Percentiles rank a stretch among this genome's conserved stretches.
Evolutionary conservation across 495 filamentous ascomycete genomes (phyloP).

Genomic region (Glonium stellatum): DNA sequence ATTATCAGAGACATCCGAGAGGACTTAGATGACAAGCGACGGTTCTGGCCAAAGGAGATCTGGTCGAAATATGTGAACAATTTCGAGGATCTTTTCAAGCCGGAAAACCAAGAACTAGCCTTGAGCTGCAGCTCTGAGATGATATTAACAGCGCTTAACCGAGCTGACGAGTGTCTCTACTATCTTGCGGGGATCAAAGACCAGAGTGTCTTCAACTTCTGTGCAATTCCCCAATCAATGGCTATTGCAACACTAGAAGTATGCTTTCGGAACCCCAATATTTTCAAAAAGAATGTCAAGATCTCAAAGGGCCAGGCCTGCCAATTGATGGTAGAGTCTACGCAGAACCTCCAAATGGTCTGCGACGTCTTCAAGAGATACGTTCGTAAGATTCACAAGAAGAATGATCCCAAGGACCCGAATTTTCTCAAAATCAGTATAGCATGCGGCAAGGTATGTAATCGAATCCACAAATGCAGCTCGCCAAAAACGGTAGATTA

Average conservation of each 20-base stretch:
- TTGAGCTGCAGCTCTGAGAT: conserved; percentile 89
- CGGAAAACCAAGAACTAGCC: conserved; percentile 69
- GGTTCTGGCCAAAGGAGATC: conserved; percentile 92
- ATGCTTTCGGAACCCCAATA: conserved; percentile 83
- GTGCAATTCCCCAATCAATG: conserved; percentile 97
- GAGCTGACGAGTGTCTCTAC: conserved; percentile 88
- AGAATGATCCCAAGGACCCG: conserved; percentile 90
- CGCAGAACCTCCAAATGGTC: conserved; percentile 74
- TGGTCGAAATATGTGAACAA: conserved; percentile 90
- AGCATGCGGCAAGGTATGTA: conserved; percentile 74
- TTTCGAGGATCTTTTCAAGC: conserved; percentile 84
- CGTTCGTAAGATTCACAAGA: conserved; percentile 76
- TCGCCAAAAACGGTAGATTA: not conserved
- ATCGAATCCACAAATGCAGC: not conserved
- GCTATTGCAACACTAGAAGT: conserved; percentile 90
- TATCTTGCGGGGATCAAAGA: conserved; percentile 95
- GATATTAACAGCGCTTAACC: conserved; percentile 79
- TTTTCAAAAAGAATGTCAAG: conserved; percentile 87
- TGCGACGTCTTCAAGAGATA: conserved; percentile 74
- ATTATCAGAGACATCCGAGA: conserved; percentile 94
- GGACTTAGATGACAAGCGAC: conserved; percentile 75
- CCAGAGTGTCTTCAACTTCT: conserved; percentile 99
- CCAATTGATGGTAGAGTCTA: conserved; percentile 81
- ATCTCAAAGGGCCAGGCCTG: conserved; percentile 95
- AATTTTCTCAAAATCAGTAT: conserved; percentile 91